Base-by-base conservation (phyloP, 179 eudicot species). In the Pouteria campechiana region DNA sequence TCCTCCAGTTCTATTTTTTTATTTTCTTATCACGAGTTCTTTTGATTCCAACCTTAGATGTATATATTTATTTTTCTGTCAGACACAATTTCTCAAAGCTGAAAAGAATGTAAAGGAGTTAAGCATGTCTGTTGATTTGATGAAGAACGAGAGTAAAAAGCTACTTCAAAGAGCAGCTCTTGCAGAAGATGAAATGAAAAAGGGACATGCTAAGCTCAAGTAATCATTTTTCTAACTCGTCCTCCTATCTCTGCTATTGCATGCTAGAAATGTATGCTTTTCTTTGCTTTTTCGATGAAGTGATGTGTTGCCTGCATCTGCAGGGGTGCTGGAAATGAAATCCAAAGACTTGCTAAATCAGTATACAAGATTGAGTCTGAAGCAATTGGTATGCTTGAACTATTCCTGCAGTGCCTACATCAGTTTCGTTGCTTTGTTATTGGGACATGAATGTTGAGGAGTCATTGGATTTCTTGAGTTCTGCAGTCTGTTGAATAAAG, bases 121-220 rank as follows among this genome's bases (percentile, higher is more conserved):
- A 64, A 54, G 46, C 35, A 50, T 82, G 39, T 86, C 96, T 46
- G 82, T 87, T 69, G 92, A 87, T 57, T 23, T 86, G 13, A 79
- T 83, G 78, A 86, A 79, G 72, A 82, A 79, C 27, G 96, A 90
- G 69, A 87, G 88, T 49, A 50, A 46, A 50, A 90, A 90, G 47
- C 78, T 90, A 38, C 74, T 86, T 55, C 80, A 90, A 72, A 81
- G 98, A 66, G 73, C 96, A 37, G 55, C 69, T 43, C 73, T 82
- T 60, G 98, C 98, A 57, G 94, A 86, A 59, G 77, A 68, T 57
- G 98, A 82, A 41, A 87, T 90, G 98, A 59, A 19, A 37, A 68
- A 45, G 40, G 96, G 96, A 48, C 74, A 36, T 38, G 52, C 71
- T 61, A 73, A 79, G 44, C 78, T 90, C 31, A 64, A 51, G 98